These are phyloP conservation scores for Aegle marmelos DNA, from an alignment of 345 rosid species.

Conservation along the genomic window DNA sequence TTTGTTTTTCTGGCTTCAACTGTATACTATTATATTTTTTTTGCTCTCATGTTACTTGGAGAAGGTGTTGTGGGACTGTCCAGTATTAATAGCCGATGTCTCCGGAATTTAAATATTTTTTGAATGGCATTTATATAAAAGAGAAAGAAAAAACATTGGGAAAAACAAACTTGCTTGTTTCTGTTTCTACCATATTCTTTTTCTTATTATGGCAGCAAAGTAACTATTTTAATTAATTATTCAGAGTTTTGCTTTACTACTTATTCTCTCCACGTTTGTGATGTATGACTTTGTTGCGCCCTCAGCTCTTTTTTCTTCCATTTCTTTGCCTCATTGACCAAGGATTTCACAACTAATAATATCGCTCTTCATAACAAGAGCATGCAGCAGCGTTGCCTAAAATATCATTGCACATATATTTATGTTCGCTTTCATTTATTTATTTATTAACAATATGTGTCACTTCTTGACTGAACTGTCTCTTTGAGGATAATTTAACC, in stretches of 20 bases:
- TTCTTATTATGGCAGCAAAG: conserved; percentile 5
- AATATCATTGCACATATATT: not conserved
- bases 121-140: not conserved
- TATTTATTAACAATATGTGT: too few relatives aligned
- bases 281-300: conserved; percentile 4
- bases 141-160: not conserved
- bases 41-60: conserved; percentile 35
- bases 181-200: not conserved
- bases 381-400: too few relatives aligned
- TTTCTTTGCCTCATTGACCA: conserved; percentile 10
- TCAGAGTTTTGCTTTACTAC: conserved; percentile 21
- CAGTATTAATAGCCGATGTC: conserved; percentile 76
- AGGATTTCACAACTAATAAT: not conserved
- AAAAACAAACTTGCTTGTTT: conserved; percentile 2
- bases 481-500: not conserved
- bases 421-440: too few relatives aligned
- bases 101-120: conserved; percentile 31
- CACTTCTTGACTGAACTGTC: too few relatives aligned
- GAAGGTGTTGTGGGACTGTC: conserved; percentile 53
- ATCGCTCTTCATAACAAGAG: not conserved
- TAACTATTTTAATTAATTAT: not conserved
- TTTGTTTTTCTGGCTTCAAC: not conserved
- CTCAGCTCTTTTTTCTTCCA: conserved; percentile 24
- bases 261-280: not conserved
- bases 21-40: not conserved